Evolutionary conservation across 2,329 filamentous ascomycete genomes (phyloP).

Genomic region (Sarocladiaceae sp.): DNA sequence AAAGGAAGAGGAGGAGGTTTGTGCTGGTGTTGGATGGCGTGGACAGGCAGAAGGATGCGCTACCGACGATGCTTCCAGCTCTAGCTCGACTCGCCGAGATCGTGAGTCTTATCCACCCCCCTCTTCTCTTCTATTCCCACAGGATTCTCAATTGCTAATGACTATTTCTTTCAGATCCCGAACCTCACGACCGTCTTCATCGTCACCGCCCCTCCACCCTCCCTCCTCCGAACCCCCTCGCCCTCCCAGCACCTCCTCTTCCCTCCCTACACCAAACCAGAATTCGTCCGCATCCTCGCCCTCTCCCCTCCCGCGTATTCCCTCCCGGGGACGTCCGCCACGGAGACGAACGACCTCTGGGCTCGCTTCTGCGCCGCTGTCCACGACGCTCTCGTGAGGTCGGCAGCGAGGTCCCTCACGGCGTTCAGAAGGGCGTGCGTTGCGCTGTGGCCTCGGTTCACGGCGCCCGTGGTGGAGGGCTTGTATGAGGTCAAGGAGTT

Average conservation of each 20-base stretch:
- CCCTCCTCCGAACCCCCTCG: slow-evolving; percentile 62
- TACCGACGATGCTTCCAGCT: slow-evolving; percentile 71
- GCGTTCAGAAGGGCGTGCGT: slow-evolving; percentile 64
- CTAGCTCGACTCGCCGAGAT: slow-evolving; percentile 76
- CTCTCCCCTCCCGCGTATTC: slow-evolving; percentile 32
- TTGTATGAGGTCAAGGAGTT: slow-evolving; percentile 75
- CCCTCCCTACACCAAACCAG: slow-evolving; percentile 72
- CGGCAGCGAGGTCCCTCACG: slow-evolving; percentile 72
- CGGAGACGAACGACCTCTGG: slow-evolving; percentile 65
- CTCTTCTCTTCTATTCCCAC: neutral
- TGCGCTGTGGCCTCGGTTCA: slow-evolving; percentile 80
- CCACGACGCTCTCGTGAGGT: slow-evolving; percentile 78
- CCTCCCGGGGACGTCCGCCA: slow-evolving; percentile 43
- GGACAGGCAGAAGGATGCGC: slow-evolving; percentile 75
- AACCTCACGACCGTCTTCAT: slow-evolving; percentile 72
- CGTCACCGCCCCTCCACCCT: slow-evolving; percentile 63
- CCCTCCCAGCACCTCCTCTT: slow-evolving; percentile 71
- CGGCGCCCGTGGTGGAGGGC: slow-evolving; percentile 68
- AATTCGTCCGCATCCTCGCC: slow-evolving; percentile 74
- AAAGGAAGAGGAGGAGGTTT: slow-evolving; percentile 52
- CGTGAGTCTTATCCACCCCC: slow-evolving; percentile 48
- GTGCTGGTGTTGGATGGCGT: slow-evolving; percentile 84
- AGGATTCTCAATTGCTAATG: slow-evolving; percentile 12
- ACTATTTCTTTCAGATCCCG: slow-evolving; percentile 73
- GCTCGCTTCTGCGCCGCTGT: slow-evolving; percentile 74